Evolutionary conservation across 164 flowering plant species (phyloP).

Genomic region (Sedum album): DNA sequence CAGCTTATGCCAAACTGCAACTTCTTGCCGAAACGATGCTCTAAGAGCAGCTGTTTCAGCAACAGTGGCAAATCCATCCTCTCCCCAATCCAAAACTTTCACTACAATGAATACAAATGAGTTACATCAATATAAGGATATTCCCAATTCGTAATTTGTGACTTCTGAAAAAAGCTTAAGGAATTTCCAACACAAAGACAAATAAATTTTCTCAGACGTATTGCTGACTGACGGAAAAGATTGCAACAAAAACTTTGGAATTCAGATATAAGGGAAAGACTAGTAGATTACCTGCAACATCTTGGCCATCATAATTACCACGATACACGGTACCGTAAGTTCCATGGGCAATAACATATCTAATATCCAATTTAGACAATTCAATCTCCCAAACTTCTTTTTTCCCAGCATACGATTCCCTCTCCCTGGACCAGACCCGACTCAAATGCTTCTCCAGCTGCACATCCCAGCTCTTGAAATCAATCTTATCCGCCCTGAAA

Average conservation of each 20-base stretch:
- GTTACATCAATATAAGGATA: not conserved
- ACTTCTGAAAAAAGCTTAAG: not conserved
- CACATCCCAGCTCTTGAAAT: not conserved
- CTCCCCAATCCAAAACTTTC: slow-evolving; percentile 1
- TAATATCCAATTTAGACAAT: not conserved
- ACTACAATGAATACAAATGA: not conserved
- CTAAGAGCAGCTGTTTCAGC: slow-evolving; percentile 4
- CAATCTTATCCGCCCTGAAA: not conserved
- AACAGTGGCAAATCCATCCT: slow-evolving; percentile 4
- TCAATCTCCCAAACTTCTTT: not conserved
- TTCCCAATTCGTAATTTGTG: not conserved
- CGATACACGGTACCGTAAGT: slow-evolving; percentile 5
- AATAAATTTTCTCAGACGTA: too few species aligned
- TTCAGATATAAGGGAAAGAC: not conserved
- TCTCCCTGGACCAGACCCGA: not conserved
- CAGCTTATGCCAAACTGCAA: slow-evolving; percentile 3
- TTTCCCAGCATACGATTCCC: not conserved
- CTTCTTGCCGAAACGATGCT: slow-evolving; percentile 1
- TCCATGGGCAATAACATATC: not conserved
- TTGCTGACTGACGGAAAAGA: too few species aligned
- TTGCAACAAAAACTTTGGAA: too few species aligned
- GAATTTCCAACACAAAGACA: not conserved
- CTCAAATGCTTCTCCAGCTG: not conserved
- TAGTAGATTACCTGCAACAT: not conserved
- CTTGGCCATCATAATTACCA: slow-evolving; percentile 5